These are phyloP conservation scores for Pyronema omphalodes DNA, from an alignment of 495 filamentous ascomycete species.

Conservation along the genomic window DNA sequence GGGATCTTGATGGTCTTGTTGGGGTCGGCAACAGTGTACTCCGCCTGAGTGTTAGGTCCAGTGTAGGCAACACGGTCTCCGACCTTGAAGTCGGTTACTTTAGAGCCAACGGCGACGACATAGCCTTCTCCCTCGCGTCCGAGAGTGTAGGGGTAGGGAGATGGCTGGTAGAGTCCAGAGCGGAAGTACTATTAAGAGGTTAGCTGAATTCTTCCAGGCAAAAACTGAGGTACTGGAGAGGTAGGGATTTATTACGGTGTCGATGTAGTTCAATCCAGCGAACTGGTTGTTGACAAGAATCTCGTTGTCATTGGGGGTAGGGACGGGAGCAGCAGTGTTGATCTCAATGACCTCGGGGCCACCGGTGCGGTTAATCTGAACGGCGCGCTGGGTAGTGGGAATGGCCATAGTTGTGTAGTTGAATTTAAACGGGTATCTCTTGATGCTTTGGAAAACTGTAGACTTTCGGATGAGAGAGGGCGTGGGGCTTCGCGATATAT, in stretches of 20 bases:
- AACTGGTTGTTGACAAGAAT: slow-evolving; percentile 72
- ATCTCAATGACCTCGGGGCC: slow-evolving; percentile 62
- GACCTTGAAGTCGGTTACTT: slow-evolving; percentile 29
- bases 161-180: slow-evolving; percentile 59
- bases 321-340: slow-evolving; percentile 58
- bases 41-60: slow-evolving; percentile 45
- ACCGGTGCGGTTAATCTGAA: slow-evolving; percentile 48
- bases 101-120: slow-evolving; percentile 34
- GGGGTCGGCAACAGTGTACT: slow-evolving; percentile 50
- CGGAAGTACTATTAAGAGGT: slow-evolving; percentile 50
- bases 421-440: too few relatives aligned
- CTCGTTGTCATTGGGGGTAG: slow-evolving; percentile 48
- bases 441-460: too few relatives aligned
- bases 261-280: slow-evolving; percentile 80
- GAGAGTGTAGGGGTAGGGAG: slow-evolving; percentile 54
- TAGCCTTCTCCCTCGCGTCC: slow-evolving; percentile 66
- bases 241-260: slow-evolving; percentile 28
- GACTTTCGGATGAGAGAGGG: too few relatives aligned
- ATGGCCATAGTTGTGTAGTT: slow-evolving; percentile 10
- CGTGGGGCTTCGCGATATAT: too few relatives aligned
- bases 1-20: slow-evolving; percentile 46
- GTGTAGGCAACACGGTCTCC: slow-evolving; percentile 54
- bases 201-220: slow-evolving; percentile 19
- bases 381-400: slow-evolving; percentile 13
- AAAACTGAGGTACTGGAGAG: slow-evolving; percentile 2